These are phyloP conservation scores for Gautieria morchelliformis DNA, from an alignment of 768 basidiomycete genomes.

Conservation along the genomic window DNA sequence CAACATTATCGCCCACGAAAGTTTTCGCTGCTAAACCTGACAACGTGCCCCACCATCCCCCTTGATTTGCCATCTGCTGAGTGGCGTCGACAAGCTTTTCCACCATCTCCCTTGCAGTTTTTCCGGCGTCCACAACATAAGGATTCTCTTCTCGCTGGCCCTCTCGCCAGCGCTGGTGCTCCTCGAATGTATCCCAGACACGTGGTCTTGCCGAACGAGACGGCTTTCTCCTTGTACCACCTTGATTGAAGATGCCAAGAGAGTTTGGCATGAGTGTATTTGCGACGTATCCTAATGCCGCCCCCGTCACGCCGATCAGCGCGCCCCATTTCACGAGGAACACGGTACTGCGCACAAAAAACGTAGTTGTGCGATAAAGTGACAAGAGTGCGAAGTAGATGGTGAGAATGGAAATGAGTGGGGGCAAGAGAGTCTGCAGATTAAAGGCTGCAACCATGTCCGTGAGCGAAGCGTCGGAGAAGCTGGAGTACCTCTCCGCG, in stretches of 20 bases:
- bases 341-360: constrained; percentile 56
- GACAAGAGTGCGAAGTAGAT: constrained; percentile 72
- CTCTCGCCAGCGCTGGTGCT: constrained; percentile 49
- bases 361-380: constrained; percentile 69
- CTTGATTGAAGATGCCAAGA: not conserved
- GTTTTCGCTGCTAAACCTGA: constrained; percentile 19
- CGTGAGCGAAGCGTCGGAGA: not conserved
- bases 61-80: constrained; percentile 22
- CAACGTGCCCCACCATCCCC: constrained; percentile 31
- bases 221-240: constrained; percentile 11
- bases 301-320: constrained; percentile 38
- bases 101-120: constrained; percentile 15
- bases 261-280: not conserved
- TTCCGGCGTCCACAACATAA: constrained; percentile 3
- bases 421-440: constrained; percentile 54
- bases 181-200: constrained; percentile 59
- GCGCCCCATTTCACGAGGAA: constrained; percentile 75
- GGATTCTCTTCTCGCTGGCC: not conserved
- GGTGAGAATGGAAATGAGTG: constrained; percentile 59
- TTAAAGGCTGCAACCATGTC: not conserved
- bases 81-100: constrained; percentile 29
- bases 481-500: not conserved
- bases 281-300: constrained; percentile 9
- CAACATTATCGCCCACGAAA: not conserved
- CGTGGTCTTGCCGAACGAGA: constrained; percentile 27